Percentiles rank a stretch among this genome's conserved stretches.
Evolutionary conservation across 768 basidiomycete species (phyloP).

Genomic region (Hypholoma sublateritium): DNA sequence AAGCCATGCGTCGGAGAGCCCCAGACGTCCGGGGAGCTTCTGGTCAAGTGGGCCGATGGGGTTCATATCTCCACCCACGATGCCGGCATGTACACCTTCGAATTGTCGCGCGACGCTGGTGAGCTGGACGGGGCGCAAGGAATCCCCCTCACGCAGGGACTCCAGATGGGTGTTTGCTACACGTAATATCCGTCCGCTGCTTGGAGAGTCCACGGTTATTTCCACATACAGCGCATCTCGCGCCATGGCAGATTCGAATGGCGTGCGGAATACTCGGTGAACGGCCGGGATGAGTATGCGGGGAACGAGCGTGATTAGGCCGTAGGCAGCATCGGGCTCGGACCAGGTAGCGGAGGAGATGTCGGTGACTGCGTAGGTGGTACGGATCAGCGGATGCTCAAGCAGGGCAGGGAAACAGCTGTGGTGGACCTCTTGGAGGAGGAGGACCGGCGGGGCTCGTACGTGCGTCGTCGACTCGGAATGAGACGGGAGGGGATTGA

Average conservation of each 20-base stretch:
- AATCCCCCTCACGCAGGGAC: slow-evolving; percentile 13
- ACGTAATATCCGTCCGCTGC: not conserved
- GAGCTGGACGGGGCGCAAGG: slow-evolving; percentile 9
- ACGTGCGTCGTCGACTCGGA: not conserved
- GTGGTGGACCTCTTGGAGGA: slow-evolving; percentile 14
- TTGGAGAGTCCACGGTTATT: not conserved
- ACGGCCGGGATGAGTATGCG: not conserved
- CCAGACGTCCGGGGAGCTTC: slow-evolving; percentile 7
- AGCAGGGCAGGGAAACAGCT: slow-evolving; percentile 7
- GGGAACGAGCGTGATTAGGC: slow-evolving; percentile 11
- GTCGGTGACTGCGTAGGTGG: slow-evolving; percentile 10
- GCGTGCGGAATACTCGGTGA: slow-evolving; percentile 8
- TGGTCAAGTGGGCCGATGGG: slow-evolving; percentile 16
- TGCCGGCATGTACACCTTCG: slow-evolving; percentile 9
- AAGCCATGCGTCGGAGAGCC: slow-evolving; percentile 15
- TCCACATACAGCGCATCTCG: slow-evolving; percentile 13
- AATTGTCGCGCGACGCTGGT: slow-evolving; percentile 4
- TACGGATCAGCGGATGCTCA: slow-evolving; percentile 8
- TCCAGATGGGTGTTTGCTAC: slow-evolving; percentile 18
- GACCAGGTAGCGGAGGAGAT: slow-evolving; percentile 9
- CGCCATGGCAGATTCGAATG: slow-evolving; percentile 11
- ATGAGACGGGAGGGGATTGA: not conserved
- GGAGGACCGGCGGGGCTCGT: slow-evolving; percentile 7
- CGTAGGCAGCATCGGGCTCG: slow-evolving; percentile 5
- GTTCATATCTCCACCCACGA: slow-evolving; percentile 21